Base-by-base conservation (phyloP, 805 yeast genomes). In the Suhomyces sp. region DNA sequence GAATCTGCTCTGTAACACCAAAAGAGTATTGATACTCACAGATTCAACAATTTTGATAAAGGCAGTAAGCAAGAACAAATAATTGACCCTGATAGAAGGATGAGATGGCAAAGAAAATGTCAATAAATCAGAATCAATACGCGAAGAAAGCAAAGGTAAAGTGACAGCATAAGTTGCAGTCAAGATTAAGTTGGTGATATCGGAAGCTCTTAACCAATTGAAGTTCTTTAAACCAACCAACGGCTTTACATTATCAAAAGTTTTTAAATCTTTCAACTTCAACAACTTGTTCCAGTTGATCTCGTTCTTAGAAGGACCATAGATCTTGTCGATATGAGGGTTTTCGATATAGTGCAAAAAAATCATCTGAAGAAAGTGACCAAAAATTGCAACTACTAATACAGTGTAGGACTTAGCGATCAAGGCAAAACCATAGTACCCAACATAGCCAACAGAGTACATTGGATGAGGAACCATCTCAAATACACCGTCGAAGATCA, bases 401-500 rank as follows among this genome's bases (percentile, higher is more conserved):
- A 89, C 84, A 7, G 85, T 78, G 60, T 87, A 87, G 21, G 89
- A 84, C 56, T 87, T 85, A 4, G 92, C 77, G 59, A 89, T 84
- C 56, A 89, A 72, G 0, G 93, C 90, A 61, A 87, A 81, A 0
- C 96, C 96, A 62, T 89, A 89, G 69, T 87, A 89, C 1, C 96
- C 96, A 50, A 89, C 81, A 63, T 89, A 89, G 6, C 96, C 96
- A 51, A 89, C 86, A 0, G 96, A 87, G 66, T 89, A 89, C 96
- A 89, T 89, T 49, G 96, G 96, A 64, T 89, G 96, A 17, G 96
- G 96, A 13, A 91, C 89, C 78, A 89, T 79, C 67, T 89, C 93
- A 66, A 88, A 89, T 8, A 89, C 94, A 41, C 96, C 96, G 65
- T 89, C 96, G 68, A 89, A 89, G 27, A 88, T 85, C 60, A 89